These are phyloP conservation scores for Lophiostoma macrostomum DNA, from an alignment of 495 filamentous ascomycete species.

Conservation along the genomic window DNA sequence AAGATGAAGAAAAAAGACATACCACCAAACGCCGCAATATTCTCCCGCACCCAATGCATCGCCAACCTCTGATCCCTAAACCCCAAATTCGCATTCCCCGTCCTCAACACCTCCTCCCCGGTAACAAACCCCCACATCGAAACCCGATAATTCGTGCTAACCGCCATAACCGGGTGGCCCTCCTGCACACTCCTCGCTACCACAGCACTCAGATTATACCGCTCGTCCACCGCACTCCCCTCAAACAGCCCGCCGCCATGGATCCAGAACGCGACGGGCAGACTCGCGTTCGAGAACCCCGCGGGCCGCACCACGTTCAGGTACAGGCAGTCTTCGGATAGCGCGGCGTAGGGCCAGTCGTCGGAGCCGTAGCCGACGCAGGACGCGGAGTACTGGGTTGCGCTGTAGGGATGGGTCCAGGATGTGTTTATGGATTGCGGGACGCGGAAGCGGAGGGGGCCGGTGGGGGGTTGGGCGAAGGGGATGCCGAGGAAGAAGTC, in stretches of 20 bases:
- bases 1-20: not conserved
- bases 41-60: slow-evolving; percentile 58
- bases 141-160: slow-evolving; percentile 61
- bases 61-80: slow-evolving; percentile 60
- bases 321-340: slow-evolving; percentile 61
- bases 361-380: slow-evolving; percentile 46
- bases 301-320: slow-evolving; percentile 63
- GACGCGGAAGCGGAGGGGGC: slow-evolving; percentile 55
- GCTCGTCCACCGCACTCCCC: slow-evolving; percentile 34
- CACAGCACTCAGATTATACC: slow-evolving; percentile 54
- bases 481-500: slow-evolving; percentile 61
- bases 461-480: slow-evolving; percentile 60
- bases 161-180: slow-evolving; percentile 58
- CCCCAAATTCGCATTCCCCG: slow-evolving; percentile 56
- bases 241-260: slow-evolving; percentile 47
- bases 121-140: slow-evolving; percentile 53
- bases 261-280: slow-evolving; percentile 68
- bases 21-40: slow-evolving; percentile 43
- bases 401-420: slow-evolving; percentile 32
- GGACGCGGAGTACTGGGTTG: slow-evolving; percentile 40
- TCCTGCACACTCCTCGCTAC: slow-evolving; percentile 53
- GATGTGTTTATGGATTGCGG: slow-evolving; percentile 53
- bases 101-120: slow-evolving; percentile 40
- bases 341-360: slow-evolving; percentile 7
- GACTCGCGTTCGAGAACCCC: slow-evolving; percentile 50